Percentiles rank a stretch among this genome's conserved stretches.
Conservation (phyloP, 2,329 filamentous ascomycete genomes). For the Penicillium hesseltinei region DNA sequence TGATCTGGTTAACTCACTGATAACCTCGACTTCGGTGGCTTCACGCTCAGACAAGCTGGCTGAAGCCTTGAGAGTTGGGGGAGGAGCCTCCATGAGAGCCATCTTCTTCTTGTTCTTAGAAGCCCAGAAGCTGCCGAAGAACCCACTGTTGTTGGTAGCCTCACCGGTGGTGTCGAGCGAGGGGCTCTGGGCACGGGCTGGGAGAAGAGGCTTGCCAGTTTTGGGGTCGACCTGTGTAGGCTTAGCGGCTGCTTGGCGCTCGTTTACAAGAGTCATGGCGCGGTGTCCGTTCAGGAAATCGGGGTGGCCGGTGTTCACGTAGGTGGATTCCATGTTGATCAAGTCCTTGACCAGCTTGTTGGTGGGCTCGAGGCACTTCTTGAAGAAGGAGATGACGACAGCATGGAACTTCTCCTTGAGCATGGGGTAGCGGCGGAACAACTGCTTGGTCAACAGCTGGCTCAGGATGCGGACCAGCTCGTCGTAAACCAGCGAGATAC, state of each 20-base stretch:
- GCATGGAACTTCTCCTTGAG: conserved; percentile 96
- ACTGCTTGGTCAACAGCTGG: conserved; percentile 80
- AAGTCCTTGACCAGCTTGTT: conserved; percentile 95
- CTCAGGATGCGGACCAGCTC: conserved; percentile 93
- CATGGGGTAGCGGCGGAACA: conserved; percentile 89
- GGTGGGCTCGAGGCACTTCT: conserved; percentile 96
- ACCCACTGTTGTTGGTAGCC: conserved; percentile 65
- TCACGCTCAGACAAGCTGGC: conserved; percentile 93
- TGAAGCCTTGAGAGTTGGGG: conserved; percentile 87
- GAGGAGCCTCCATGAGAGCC: conserved; percentile 97
- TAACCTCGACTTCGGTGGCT: conserved; percentile 94
- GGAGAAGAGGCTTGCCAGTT: conserved; percentile 94
- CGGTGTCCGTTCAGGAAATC: conserved; percentile 96
- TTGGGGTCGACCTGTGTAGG: conserved; percentile 97
- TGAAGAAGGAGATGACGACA: conserved; percentile 93
- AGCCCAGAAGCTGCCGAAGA: conserved; percentile 98
- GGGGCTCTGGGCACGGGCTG: conserved; percentile 73
- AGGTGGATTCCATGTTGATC: conserved; percentile 92
- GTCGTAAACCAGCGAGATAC: conserved; percentile 94
- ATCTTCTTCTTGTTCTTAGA: conserved; percentile 99
- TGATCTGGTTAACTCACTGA: conserved; percentile 64
- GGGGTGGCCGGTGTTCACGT: conserved; percentile 97
- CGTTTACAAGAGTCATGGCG: conserved; percentile 96
- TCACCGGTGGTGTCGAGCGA: conserved; percentile 60
- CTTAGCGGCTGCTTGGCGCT: conserved; percentile 75